These are phyloP conservation scores for Colletotrichum plurivorum DNA, from an alignment of 2,329 filamentous ascomycete species.

Conservation along the genomic window DNA sequence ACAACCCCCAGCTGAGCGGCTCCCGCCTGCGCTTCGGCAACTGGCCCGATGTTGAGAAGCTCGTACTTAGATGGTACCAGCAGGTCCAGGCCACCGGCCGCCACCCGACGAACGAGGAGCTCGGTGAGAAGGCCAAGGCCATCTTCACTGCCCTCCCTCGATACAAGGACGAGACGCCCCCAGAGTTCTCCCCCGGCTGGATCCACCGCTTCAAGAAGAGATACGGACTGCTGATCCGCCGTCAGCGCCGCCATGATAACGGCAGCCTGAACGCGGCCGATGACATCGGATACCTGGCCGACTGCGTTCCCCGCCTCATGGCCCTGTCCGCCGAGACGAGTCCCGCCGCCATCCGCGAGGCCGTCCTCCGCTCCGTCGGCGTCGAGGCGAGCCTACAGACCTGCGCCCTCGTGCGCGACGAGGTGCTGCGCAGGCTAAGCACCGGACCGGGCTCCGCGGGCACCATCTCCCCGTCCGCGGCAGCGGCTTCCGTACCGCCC, in stretches of 20 bases:
- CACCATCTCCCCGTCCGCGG: slow-evolving; percentile 20
- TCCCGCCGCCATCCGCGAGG: slow-evolving; percentile 71
- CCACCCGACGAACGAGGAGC: slow-evolving; percentile 73
- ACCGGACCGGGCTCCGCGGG: slow-evolving; percentile 35
- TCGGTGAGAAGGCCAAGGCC: slow-evolving; percentile 72
- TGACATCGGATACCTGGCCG: slow-evolving; percentile 72
- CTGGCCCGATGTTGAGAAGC: slow-evolving; percentile 74
- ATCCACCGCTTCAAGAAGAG: slow-evolving; percentile 76
- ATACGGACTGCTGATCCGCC: slow-evolving; percentile 70
- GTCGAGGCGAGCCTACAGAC: slow-evolving; percentile 67
- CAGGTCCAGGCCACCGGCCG: slow-evolving; percentile 66
- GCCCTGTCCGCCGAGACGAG: slow-evolving; percentile 70
- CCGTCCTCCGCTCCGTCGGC: slow-evolving; percentile 68
- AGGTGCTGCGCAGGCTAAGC: slow-evolving; percentile 61
- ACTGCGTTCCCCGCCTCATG: slow-evolving; percentile 73
- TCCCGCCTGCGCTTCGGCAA: slow-evolving; percentile 74
- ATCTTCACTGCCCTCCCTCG: slow-evolving; percentile 72
- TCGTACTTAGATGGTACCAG: slow-evolving; percentile 69
- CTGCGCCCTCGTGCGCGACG: slow-evolving; percentile 71
- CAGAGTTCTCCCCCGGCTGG: slow-evolving; percentile 75
- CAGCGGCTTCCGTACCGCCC: slow-evolving; percentile 34
- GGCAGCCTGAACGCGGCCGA: slow-evolving; percentile 63
- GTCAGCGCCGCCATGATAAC: slow-evolving; percentile 67
- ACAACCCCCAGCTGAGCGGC: slow-evolving; percentile 72
- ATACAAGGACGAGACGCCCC: slow-evolving; percentile 72